Evolutionary conservation across 768 basidiomycete genomes (phyloP).

Genomic region (Cystobasidium ongulense): DNA sequence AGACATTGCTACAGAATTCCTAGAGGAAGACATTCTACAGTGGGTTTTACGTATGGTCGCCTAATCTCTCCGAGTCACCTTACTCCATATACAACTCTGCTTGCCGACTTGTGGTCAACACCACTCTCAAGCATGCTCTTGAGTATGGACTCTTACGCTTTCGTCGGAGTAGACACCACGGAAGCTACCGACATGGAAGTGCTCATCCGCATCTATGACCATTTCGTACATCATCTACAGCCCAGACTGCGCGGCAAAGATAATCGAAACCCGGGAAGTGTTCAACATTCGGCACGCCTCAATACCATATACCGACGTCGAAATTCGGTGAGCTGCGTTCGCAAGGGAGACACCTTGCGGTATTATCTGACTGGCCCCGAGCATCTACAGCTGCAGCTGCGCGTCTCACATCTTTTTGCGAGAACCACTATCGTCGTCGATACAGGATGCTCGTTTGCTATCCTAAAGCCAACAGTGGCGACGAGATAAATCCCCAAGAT

Average conservation of each 20-base stretch:
- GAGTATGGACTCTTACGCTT: neutral
- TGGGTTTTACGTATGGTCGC: constrained; percentile 3
- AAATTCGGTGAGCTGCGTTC: neutral
- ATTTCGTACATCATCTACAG: constrained; percentile 1
- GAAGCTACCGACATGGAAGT: neutral
- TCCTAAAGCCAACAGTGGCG: constrained; percentile 5
- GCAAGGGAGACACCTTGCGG: too few species aligned
- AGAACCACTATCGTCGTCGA: neutral
- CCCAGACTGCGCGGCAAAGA: neutral
- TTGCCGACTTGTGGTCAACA: neutral
- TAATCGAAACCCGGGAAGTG: neutral
- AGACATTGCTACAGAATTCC: neutral
- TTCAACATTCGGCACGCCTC: neutral
- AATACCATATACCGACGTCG: neutral
- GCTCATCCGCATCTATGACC: constrained; percentile 6
- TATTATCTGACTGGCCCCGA: neutral
- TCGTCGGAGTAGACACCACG: constrained; percentile 1
- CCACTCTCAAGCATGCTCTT: constrained; percentile 1
- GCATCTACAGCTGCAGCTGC: neutral
- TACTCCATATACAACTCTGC: neutral
- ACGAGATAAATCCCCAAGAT: neutral
- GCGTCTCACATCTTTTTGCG: neutral
- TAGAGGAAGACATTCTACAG: neutral
- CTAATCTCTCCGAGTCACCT: neutral
- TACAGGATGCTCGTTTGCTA: neutral